Percentiles rank a stretch among this genome's conserved stretches.
These are phyloP conservation scores for Medicago lupulina DNA, from an alignment of 306 rosid genomes.

Conservation along the genomic window DNA sequence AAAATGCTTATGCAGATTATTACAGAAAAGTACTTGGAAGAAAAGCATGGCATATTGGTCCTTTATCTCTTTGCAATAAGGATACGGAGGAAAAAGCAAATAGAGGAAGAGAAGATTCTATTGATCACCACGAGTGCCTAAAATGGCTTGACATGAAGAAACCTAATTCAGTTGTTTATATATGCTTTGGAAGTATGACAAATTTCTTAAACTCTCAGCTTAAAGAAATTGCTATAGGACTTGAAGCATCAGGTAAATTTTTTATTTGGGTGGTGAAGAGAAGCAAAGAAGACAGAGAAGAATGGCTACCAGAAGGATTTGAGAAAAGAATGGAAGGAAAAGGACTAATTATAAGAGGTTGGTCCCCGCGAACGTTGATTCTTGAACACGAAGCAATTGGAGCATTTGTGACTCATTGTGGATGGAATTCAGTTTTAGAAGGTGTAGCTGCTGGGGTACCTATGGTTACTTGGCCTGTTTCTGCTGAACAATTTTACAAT, in stretches of 20 bases:
- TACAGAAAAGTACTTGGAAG: not conserved
- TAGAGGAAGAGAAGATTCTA: constrained; percentile 28
- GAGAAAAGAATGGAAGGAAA: constrained; percentile 50
- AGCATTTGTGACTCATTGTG: constrained; percentile 53
- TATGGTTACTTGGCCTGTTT: constrained; percentile 54
- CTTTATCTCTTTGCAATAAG: constrained; percentile 31
- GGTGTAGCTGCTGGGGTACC: constrained; percentile 49
- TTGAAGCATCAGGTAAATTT: constrained; percentile 52
- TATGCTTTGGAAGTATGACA: constrained; percentile 56
- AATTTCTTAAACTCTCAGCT: constrained; percentile 49
- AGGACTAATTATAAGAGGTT: constrained; percentile 54
- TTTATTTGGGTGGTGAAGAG: constrained; percentile 61
- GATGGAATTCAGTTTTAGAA: constrained; percentile 64
- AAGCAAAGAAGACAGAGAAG: constrained; percentile 9
- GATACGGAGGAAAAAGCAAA: not conserved
- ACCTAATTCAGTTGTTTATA: constrained; percentile 55
- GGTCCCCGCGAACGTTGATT: constrained; percentile 54
- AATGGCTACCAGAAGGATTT: constrained; percentile 51
- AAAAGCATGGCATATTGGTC: constrained; percentile 62
- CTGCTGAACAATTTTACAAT: constrained; percentile 52
- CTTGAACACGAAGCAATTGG: constrained; percentile 50
- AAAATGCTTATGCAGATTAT: not conserved
- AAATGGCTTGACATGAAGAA: constrained; percentile 47
- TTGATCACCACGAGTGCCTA: constrained; percentile 29
- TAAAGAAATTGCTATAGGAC: constrained; percentile 54